A percentile compares a stretch with the other conserved stretches of the same genome.
Conservation (phyloP, 2,329 filamentous ascomycete genomes). For the Neofusicoccum cordaticola region DNA sequence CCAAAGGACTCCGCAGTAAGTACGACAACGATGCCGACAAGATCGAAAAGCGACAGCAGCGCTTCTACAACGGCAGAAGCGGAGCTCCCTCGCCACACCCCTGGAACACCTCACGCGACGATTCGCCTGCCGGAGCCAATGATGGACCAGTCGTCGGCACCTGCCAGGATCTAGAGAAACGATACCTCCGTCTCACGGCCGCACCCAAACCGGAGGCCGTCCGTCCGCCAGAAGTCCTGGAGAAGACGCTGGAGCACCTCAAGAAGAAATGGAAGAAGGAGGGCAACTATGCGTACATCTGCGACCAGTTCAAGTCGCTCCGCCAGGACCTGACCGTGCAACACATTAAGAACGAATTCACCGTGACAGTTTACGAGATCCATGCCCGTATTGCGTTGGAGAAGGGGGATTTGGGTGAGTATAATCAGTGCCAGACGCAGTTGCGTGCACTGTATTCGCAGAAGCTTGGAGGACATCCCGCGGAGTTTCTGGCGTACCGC, state of each 20-base stretch:
- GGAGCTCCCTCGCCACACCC: slow-evolving; percentile 55
- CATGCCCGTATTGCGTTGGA: slow-evolving; percentile 96
- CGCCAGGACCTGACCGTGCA: slow-evolving; percentile 98
- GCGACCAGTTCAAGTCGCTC: slow-evolving; percentile 98
- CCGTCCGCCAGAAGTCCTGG: slow-evolving; percentile 75
- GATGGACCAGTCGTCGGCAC: slow-evolving; percentile 78
- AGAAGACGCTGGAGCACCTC: slow-evolving; percentile 80
- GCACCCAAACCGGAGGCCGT: slow-evolving; percentile 86
- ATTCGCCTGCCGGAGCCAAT: slow-evolving; percentile 45
- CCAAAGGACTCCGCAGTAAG: slow-evolving; percentile 63
- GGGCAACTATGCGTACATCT: slow-evolving; percentile 94
- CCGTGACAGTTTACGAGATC: slow-evolving; percentile 93
- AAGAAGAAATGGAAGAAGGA: slow-evolving; percentile 95
- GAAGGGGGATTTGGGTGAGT: slow-evolving; percentile 99
- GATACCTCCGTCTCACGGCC: slow-evolving; percentile 88
- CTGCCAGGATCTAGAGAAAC: slow-evolving; percentile 82
- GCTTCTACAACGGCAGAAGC: slow-evolving; percentile 64
- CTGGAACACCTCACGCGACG: slow-evolving; percentile 43
- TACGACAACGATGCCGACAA: slow-evolving; percentile 83
- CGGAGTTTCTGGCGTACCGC: slow-evolving; percentile 98
- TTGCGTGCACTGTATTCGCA: slow-evolving; percentile 85
- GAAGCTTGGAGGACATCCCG: slow-evolving; percentile 81
- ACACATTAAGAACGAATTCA: slow-evolving; percentile 94
- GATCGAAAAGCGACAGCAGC: slow-evolving; percentile 84
- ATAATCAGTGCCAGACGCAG: slow-evolving; percentile 99